Base-by-base conservation (phyloP, 73 alveolate genomes). In the Paramecium octaurelia region DNA sequence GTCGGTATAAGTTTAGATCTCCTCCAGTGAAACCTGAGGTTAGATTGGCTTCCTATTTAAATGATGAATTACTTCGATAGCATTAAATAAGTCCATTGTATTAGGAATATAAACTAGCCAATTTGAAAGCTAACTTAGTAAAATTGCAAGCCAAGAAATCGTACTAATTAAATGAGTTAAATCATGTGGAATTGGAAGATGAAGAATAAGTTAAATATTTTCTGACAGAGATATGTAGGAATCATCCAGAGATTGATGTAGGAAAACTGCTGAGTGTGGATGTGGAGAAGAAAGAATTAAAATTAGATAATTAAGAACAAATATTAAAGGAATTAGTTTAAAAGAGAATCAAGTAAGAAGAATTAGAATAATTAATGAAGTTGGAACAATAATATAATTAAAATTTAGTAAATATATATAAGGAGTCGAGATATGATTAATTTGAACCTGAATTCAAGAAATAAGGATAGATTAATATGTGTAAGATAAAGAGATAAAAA, bases 381-480 rank as follows among this genome's bases (percentile, higher is more conserved):
- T 24, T 64, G 12, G 84, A 64, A 34, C 12, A 64, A 64, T 34
- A 64, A 6, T 64, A 64, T 3, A 64, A 27, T 31, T 31, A 64
- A 34, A 64, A 64, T 64, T 14, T 64, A 9, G 84, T 64, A 14
- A 64, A 34, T 64, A 64, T 64, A 27, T 64, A 64, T 7, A 64
- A 64, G 4, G 84, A 64, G 31, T 2, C 84, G 6, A 27, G 84
- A 64, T 64, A 64, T 64, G 84, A 64, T 64, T 64, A 64, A 64
- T 64, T 64, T 64, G 84, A 64, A 34, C 84, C 84, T 23, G 84
- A 64, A 34, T 64, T 64, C n/a, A 64, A 64, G 21, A 64, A 64
- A 64, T 64, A 64, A 34, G 84, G 84, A 23, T 27, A 27, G 31
- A 64, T 64, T 12, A 64, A 64, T 64, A 64, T 64, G 84, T 64